Conservation (phyloP, 495 filamentous ascomycete species). For the Podospora pseudopauciseta region DNA sequence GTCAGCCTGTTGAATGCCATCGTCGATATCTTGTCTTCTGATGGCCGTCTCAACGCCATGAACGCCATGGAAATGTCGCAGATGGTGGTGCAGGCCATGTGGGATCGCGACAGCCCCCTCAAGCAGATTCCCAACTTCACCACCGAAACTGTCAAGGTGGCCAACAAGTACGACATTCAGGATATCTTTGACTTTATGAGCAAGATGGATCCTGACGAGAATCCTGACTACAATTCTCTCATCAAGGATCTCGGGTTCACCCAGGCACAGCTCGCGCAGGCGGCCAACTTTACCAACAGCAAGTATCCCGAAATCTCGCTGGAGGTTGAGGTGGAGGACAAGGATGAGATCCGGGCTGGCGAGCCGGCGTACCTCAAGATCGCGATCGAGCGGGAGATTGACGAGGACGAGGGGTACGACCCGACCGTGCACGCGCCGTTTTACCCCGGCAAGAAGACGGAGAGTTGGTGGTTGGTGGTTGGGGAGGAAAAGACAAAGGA, state of each 20-base stretch:
- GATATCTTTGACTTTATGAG: constrained; percentile 99
- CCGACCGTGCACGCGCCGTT: constrained; percentile 91
- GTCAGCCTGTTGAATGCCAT: constrained; percentile 84
- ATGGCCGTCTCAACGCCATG: constrained; percentile 95
- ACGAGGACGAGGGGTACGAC: constrained; percentile 69
- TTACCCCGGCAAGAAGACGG: constrained; percentile 88
- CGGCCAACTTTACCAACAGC: constrained; percentile 92
- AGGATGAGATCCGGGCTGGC: constrained; percentile 72
- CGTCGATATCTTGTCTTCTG: constrained; percentile 93
- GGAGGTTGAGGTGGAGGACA: constrained; percentile 79
- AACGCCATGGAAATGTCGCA: constrained; percentile 99
- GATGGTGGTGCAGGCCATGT: constrained; percentile 99
- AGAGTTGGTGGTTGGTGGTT: constrained; percentile 96
- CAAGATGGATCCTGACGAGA: constrained; percentile 91
- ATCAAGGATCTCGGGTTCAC: constrained; percentile 74
- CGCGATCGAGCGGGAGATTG: constrained; percentile 79
- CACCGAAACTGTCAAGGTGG: constrained; percentile 75
- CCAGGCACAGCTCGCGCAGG: constrained; percentile 77
- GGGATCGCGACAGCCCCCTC: constrained; percentile 93
- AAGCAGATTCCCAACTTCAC: constrained; percentile 98
- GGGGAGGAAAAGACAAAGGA: constrained; percentile 84
- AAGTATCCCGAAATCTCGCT: constrained; percentile 94
- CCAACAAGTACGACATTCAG: constrained; percentile 73
- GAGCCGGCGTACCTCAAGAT: constrained; percentile 80
- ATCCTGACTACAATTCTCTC: constrained; percentile 68